Percentiles rank a stretch among this genome's conserved stretches.
These are phyloP conservation scores for Rhizopogon salebrosus DNA, from an alignment of 768 basidiomycete species.

Conservation along the genomic window DNA sequence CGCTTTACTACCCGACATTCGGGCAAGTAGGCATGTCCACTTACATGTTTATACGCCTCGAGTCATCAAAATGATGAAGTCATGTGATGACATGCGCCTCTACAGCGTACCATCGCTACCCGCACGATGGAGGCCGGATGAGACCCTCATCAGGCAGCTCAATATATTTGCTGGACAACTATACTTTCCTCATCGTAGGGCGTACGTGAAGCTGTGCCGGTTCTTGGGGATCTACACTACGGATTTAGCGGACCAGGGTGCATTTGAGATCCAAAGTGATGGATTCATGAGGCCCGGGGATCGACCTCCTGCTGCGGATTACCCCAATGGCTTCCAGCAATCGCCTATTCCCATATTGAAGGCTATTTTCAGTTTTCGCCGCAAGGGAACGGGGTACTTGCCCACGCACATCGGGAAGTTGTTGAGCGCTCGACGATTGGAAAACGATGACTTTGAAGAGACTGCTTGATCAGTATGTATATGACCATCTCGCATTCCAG, in stretches of 20 bases:
- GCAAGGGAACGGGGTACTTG: conserved; percentile 35
- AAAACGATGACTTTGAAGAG: conserved; percentile 19
- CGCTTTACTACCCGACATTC: conserved; percentile 32
- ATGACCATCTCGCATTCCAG: too few species aligned
- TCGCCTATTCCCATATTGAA: conserved; percentile 29
- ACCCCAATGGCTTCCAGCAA: conserved; percentile 23
- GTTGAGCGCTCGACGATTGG: conserved; percentile 23
- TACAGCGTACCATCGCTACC: conserved; percentile 19
- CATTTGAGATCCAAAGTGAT: conserved; percentile 22
- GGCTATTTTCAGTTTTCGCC: conserved; percentile 21
- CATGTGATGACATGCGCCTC: conserved; percentile 29
- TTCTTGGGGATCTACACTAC: conserved; percentile 34
- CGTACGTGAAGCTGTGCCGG: conserved; percentile 31
- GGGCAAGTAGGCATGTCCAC: conserved; percentile 24
- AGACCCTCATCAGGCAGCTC: conserved; percentile 25
- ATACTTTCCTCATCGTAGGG: conserved; percentile 28
- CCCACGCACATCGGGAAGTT: conserved; percentile 39
- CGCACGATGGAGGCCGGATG: conserved; percentile 8
- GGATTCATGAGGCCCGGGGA: conserved; percentile 17
- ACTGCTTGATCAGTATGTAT: background rate
- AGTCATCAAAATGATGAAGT: conserved; percentile 25
- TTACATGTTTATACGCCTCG: conserved; percentile 40
- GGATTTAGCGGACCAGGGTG: conserved; percentile 42
- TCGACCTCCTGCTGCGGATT: background rate
- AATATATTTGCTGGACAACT: conserved; percentile 43